Evolutionary conservation across 495 filamentous ascomycete genomes (phyloP).

Genomic region (Neurospora africana): DNA sequence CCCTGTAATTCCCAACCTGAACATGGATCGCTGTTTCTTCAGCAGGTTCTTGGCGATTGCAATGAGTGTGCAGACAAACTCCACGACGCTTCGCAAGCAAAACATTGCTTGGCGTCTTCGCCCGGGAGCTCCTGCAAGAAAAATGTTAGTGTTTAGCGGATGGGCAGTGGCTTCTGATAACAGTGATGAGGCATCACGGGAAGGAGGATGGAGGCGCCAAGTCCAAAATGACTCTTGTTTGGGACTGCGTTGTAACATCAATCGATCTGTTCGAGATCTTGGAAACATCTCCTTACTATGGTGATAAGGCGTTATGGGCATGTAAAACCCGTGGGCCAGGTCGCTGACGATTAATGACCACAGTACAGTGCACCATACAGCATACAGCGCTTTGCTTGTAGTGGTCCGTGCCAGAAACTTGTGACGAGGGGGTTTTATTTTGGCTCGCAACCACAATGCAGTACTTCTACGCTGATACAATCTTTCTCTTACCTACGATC

Average conservation of each 20-base stretch:
- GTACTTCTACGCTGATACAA: background rate
- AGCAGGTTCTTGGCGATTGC: background rate
- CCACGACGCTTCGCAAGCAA: background rate
- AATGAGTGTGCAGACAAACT: background rate
- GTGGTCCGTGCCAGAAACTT: background rate
- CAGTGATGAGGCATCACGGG: background rate
- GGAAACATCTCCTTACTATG: background rate
- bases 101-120: background rate
- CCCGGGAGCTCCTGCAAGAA: background rate
- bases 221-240: background rate
- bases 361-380: too few species aligned
- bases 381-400: too few species aligned
- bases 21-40: background rate
- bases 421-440: too few species aligned
- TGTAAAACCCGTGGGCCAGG: too few species aligned
- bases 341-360: too few species aligned
- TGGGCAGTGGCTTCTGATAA: background rate
- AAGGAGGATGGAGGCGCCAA: background rate
- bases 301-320: too few species aligned
- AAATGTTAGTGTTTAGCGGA: background rate
- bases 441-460: too few species aligned
- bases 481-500: background rate
- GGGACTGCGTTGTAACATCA: background rate
- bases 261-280: background rate
- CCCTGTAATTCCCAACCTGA: background rate